A percentile compares a stretch with the other conserved stretches of the same genome.
Evolutionary conservation across 768 basidiomycete species (phyloP).

Genomic region (Tylopilus felleus): DNA sequence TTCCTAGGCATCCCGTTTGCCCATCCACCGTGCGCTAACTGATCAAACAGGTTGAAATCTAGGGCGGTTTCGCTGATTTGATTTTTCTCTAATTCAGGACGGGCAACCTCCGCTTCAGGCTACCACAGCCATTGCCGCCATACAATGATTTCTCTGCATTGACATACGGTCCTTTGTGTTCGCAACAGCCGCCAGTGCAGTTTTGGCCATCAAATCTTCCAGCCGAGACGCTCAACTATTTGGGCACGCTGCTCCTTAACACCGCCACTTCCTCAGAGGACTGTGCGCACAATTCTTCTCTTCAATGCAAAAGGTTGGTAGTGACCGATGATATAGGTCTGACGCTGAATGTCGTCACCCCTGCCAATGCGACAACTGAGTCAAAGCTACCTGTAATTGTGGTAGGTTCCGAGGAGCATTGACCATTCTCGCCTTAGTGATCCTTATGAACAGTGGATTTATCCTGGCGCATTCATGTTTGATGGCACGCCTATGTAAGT

Average conservation of each 20-base stretch:
- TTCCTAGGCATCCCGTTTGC: no score
- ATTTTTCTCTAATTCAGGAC: no score
- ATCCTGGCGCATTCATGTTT: slow-evolving; percentile 32
- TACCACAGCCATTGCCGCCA: slow-evolving; percentile 4
- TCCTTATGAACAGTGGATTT: slow-evolving; percentile 28
- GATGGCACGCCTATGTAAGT: no score
- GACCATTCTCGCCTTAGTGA: no score
- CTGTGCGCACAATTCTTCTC: slow-evolving; percentile 35
- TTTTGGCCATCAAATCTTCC: slow-evolving; percentile 16
- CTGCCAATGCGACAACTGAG: slow-evolving; percentile 35
- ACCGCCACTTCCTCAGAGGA: slow-evolving; percentile 41
- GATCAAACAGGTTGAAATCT: no score
- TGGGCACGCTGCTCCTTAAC: slow-evolving; percentile 27
- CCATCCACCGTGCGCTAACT: no score
- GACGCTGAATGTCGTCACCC: slow-evolving; percentile 51
- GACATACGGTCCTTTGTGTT: slow-evolving; percentile 7
- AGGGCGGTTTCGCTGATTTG: no score
- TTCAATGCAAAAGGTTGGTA: no score
- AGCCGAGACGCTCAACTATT: slow-evolving; percentile 15
- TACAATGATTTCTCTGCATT: slow-evolving; percentile 7
- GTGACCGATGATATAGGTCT: slow-evolving; percentile 33
- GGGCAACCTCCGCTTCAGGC: slow-evolving; percentile 35
- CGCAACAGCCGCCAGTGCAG: not conserved
- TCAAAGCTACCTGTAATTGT: slow-evolving; percentile 53
- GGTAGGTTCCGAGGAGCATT: slow-evolving; percentile 32